Base-by-base conservation (phyloP, 192 early-diverging fungal species). In the Coemansia sp. region DNA sequence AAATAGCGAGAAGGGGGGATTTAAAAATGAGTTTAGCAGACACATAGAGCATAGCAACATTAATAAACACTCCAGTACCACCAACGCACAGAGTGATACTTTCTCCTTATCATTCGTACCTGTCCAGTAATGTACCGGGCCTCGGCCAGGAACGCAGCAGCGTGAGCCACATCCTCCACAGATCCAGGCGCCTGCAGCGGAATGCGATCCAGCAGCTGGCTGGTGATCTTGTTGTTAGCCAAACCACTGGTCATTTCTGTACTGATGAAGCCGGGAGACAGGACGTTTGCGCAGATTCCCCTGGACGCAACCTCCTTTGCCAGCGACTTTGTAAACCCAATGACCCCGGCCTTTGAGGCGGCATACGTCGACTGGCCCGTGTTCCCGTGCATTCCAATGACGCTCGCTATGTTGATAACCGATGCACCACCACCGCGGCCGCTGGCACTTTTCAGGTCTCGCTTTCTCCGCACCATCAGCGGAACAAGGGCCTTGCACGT, bases 221-320 rank as follows among this genome's bases (percentile, higher is more conserved):
- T 66, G 2, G 75, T 77, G 15, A 45, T 67, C 4, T 49, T 21
- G 13, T 63, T 61, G 6, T 67, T 52, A 0, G 66, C 1, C 2
- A 75, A 39, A 3, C 15, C 41, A 1, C 57, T 48, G 3, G 80
- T 83, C 41, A 83, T 61, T 37, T 83, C 75, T 1, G 95, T 95
- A 8, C 87, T 87, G 47, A 95, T 92, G 69, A 90, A 95, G 45
- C 95, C 95, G 43, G 95, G 95, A 10, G 93, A 90, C 73, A 97
- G 87, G 6, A 86, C 85, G 83, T 94, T 95, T 9, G 92, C 94
- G 19, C 92, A 76, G 13, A 97, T 84, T 13, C 86, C 85, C 1
- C 80, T 71, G 12, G 87, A 85, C 1, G 89, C 94, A 4, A 94
- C 69, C 67, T 97, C 95, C 70, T 86, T 89, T 9, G 95, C 92